Percentiles rank a stretch among this genome's conserved stretches.
These are phyloP conservation scores for Candida succiphila DNA, from an alignment of 805 yeast genomes.

Conservation along the genomic window DNA sequence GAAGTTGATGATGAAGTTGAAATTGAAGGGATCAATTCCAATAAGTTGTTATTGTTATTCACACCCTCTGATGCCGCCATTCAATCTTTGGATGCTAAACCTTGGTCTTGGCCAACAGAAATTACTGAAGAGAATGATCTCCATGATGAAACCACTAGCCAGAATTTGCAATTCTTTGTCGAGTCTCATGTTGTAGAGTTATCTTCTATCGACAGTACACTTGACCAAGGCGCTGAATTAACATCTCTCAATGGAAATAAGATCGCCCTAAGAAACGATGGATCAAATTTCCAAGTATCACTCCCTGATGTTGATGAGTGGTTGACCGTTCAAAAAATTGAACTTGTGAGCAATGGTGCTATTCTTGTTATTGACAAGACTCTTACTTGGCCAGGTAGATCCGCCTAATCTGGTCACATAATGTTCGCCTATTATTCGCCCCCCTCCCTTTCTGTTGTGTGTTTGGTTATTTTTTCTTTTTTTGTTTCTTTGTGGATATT, in stretches of 20 bases:
- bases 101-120: constrained; percentile 71
- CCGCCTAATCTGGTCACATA: background rate
- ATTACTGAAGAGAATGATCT: constrained; percentile 30
- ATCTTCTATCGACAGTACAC: constrained; percentile 6
- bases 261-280: constrained; percentile 26
- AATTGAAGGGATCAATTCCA: constrained; percentile 3
- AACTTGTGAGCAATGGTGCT: constrained; percentile 35
- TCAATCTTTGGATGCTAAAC: constrained; percentile 40
- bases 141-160: constrained; percentile 37
- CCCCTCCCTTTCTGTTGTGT: background rate
- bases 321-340: constrained; percentile 25
- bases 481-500: background rate
- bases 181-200: constrained; percentile 46
- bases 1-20: constrained; percentile 14
- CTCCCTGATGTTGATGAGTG: constrained; percentile 23
- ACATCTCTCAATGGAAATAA: constrained; percentile 23
- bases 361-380: constrained; percentile 28
- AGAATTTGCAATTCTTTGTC: constrained; percentile 50
- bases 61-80: constrained; percentile 68
- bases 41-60: constrained; percentile 37
- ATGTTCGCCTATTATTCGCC: background rate
- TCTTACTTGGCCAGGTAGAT: constrained; percentile 25
- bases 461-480: background rate
- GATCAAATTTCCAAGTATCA: constrained; percentile 25
- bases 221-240: constrained; percentile 20